Base-by-base conservation (phyloP, 495 filamentous ascomycete genomes). In the Penicillium bialowiezense region DNA sequence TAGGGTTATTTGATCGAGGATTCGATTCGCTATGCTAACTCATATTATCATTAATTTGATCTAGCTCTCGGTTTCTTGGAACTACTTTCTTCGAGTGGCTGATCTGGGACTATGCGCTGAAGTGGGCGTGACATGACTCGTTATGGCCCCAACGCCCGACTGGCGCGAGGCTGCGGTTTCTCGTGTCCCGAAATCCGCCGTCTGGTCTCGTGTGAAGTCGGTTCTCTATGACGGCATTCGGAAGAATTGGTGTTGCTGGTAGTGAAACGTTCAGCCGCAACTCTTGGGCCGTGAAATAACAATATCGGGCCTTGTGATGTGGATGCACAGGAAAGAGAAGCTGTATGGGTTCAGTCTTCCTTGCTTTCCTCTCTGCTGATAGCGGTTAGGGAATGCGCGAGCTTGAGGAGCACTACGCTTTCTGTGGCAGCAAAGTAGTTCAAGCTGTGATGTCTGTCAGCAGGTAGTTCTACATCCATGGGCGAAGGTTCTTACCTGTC, bases 371-470 rank as follows among this genome's bases (percentile, higher is more conserved):
- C 68, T 50, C 69, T 68, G 45, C 65, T 68, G 48, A 76, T 76
- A 7, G 71, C 66, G 48, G 70, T 76, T 39, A 76, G 53, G 0
- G 70, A 71, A 44, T 76, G 72, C 29, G 72, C 72, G n/a, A 98
- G 74, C 48, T 92, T 88, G 48, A 96, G 68, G 50, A 97, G 71
- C 19, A 96, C 93, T 23, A 97, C 93, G 54, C 93, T 97, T 71
- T 98, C 93, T 2, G 93, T 98, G 0, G 91, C 92, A 1, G 93
- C 93, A 55, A 95, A 95, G 65, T 97, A 96, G 55, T 97, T 96
- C 57, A 98, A 69, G 39, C 72, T 75, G 28, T 3, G 31, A 17
- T 3, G 1, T 20, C 29, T 43, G 47, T 60, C 26, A 60, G 58
- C 2, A 14, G 9, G 10, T 32, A 23, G 10, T 34, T 6, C 8